Conservation (phyloP, 2,329 filamentous ascomycete genomes). For the Penicillium decumbens region DNA sequence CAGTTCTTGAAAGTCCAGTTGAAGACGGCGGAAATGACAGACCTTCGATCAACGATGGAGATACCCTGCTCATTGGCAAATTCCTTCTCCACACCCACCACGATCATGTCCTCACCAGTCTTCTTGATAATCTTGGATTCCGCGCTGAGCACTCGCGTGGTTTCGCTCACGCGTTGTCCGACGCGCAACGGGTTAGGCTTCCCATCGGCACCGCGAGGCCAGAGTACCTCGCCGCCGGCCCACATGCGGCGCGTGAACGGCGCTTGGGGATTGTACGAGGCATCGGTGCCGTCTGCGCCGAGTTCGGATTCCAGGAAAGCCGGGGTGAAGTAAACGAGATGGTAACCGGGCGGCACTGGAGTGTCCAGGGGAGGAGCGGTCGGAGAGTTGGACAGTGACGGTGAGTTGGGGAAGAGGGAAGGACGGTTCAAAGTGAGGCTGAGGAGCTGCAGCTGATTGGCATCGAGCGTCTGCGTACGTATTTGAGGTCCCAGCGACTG, state of each 20-base stretch:
- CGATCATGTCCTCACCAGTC: constrained; percentile 58
- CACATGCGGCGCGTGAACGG: constrained; percentile 65
- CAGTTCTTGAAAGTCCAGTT: background rate
- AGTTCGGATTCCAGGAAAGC: constrained; percentile 52
- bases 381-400: constrained; percentile 38
- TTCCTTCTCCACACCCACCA: constrained; percentile 61
- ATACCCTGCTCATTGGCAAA: constrained; percentile 51
- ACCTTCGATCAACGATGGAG: constrained; percentile 54
- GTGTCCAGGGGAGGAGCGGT: constrained; percentile 43
- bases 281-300: constrained; percentile 58
- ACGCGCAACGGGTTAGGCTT: constrained; percentile 46
- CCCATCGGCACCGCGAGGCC: constrained; percentile 37
- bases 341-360: constrained; percentile 56
- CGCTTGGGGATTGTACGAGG: constrained; percentile 54
- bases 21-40: constrained; percentile 1
- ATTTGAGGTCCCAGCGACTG: constrained; percentile 41
- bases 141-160: constrained; percentile 53
- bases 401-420: constrained; percentile 38
- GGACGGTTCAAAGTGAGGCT: constrained; percentile 54
- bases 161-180: constrained; percentile 55
- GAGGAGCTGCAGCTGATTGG: constrained; percentile 60
- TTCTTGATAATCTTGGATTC: constrained; percentile 52
- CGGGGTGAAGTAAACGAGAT: constrained; percentile 62
- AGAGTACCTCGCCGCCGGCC: constrained; percentile 59
- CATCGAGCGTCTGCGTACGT: constrained; percentile 54